These are phyloP conservation scores for Sugiyamaella mastotermitis DNA, from an alignment of 805 yeast species.

Conservation along the genomic window DNA sequence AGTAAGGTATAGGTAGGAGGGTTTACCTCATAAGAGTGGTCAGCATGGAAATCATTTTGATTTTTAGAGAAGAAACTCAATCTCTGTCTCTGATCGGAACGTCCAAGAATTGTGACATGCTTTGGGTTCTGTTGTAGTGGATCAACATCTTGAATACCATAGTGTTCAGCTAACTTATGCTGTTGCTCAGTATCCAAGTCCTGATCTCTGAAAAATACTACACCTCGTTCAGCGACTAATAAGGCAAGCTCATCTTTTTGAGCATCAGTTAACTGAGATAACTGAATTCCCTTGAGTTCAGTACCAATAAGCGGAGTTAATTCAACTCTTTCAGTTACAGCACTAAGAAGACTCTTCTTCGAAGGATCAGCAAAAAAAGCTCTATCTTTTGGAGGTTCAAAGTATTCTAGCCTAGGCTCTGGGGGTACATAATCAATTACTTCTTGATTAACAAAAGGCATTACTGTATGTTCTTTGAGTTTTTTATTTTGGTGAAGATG, in stretches of 20 bases:
- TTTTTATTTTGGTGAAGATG: too few relatives aligned
- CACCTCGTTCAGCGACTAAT: conserved; percentile 66
- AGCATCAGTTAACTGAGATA: conserved; percentile 45
- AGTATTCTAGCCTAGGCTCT: conserved; percentile 7
- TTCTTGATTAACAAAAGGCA: conserved; percentile 9
- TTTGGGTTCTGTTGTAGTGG: conserved; percentile 68
- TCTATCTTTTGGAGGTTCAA: conserved; percentile 11
- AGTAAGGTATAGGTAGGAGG: conserved; percentile 68
- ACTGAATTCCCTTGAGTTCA: conserved; percentile 56
- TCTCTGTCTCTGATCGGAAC: conserved; percentile 14
- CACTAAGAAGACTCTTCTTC: conserved; percentile 7
- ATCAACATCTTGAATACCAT: conserved; percentile 66
- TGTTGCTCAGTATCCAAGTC: conserved; percentile 35
- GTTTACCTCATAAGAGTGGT: conserved; percentile 65
- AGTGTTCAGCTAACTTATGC: conserved; percentile 50
- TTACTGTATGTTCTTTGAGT: neutral
- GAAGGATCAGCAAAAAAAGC: conserved; percentile 10
- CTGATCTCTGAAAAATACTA: conserved; percentile 65
- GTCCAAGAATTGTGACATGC: conserved; percentile 41
- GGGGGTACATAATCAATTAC: conserved; percentile 9
- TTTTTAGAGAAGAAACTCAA: conserved; percentile 10
- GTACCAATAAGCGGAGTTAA: conserved; percentile 68
- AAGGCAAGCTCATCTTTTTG: conserved; percentile 68
- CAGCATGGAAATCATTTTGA: conserved; percentile 45
- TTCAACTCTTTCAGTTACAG: conserved; percentile 8